phyloP scores from a whole-genome alignment of 78 protist species.

The Tieghemostelium lacteum region DNA sequence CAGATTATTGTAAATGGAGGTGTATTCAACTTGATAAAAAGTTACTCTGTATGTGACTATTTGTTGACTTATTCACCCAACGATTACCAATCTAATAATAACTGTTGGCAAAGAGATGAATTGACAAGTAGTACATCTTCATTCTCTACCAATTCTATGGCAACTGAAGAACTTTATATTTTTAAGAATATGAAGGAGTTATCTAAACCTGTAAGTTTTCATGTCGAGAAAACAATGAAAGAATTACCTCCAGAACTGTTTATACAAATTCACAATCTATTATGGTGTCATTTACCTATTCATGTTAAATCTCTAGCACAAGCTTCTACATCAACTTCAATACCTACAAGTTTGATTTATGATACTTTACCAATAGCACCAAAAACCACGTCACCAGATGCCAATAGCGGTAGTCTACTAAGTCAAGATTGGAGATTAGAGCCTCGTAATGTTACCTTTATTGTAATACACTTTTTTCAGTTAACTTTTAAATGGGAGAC shows the following conservation, averaged over 20 bases:
- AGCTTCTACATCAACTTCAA: constrained; percentile 3
- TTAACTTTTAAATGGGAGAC: constrained; percentile 7
- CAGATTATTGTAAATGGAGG: constrained; percentile 14
- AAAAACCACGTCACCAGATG: neutral
- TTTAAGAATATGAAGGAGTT: constrained; percentile 44
- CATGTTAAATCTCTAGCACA: constrained; percentile 18
- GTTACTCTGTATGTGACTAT: constrained; percentile 29
- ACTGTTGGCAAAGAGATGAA: too few species aligned
- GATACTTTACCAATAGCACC: neutral
- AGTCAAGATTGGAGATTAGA: constrained; percentile 60
- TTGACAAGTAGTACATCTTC: neutral
- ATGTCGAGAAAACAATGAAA: constrained; percentile 3
- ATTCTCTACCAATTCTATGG: neutral
- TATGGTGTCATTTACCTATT: constrained; percentile 54
- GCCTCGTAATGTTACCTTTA: constrained; percentile 28
- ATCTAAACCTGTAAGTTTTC: constrained; percentile 19
- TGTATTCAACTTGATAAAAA: neutral
- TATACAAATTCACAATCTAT: constrained; percentile 13
- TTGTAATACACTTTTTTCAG: constrained; percentile 41
- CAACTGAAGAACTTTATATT: constrained; percentile 12
- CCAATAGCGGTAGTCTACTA: neutral
- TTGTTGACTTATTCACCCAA: neutral
- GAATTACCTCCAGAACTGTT: constrained; percentile 16
- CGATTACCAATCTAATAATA: neutral
- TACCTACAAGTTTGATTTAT: neutral